Percentiles rank a stretch among this genome's conserved stretches.
Evolutionary conservation across 805 yeast genomes (phyloP).

Genomic region (Geotrichum ghanense): DNA sequence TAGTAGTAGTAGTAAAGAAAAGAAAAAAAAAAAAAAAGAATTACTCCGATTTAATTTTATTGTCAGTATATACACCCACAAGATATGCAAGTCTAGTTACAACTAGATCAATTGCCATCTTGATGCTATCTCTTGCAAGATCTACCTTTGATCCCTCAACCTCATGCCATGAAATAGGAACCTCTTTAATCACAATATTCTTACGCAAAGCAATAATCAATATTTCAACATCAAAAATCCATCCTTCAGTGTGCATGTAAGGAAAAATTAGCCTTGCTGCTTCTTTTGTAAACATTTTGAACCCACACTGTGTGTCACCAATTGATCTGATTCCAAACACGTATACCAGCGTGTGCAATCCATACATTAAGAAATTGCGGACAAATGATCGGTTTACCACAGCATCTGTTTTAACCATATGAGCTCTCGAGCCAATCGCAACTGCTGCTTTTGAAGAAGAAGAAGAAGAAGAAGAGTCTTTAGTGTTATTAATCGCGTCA

Average conservation of each 20-base stretch:
- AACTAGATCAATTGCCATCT: constrained; percentile 89
- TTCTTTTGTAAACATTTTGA: constrained; percentile 72
- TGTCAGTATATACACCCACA: constrained; percentile 54
- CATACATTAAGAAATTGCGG: constrained; percentile 86
- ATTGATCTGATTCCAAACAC: constrained; percentile 81
- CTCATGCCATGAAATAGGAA: constrained; percentile 93
- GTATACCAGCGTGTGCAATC: constrained; percentile 74
- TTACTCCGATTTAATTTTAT: constrained; percentile 2
- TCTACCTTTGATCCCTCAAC: constrained; percentile 92
- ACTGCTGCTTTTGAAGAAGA: constrained; percentile 39
- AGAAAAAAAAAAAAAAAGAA: too few relatives aligned
- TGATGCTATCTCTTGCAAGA: constrained; percentile 78
- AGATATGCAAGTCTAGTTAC: constrained; percentile 83
- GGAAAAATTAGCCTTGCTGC: constrained; percentile 67
- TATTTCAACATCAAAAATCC: constrained; percentile 97
- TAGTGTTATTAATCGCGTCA: constrained; percentile 26
- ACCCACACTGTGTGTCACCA: constrained; percentile 95
- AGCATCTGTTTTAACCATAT: constrained; percentile 91
- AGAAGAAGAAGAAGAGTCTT: constrained; percentile 4
- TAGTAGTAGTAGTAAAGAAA: too few relatives aligned
- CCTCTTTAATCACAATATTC: constrained; percentile 54
- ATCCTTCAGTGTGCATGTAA: constrained; percentile 88
- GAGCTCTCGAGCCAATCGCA: constrained; percentile 91
- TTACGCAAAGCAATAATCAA: constrained; percentile 70
- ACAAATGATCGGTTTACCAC: constrained; percentile 88